These are phyloP conservation scores for Solanum rostratum DNA, from an alignment of 257 asterid species.

Conservation along the genomic window DNA sequence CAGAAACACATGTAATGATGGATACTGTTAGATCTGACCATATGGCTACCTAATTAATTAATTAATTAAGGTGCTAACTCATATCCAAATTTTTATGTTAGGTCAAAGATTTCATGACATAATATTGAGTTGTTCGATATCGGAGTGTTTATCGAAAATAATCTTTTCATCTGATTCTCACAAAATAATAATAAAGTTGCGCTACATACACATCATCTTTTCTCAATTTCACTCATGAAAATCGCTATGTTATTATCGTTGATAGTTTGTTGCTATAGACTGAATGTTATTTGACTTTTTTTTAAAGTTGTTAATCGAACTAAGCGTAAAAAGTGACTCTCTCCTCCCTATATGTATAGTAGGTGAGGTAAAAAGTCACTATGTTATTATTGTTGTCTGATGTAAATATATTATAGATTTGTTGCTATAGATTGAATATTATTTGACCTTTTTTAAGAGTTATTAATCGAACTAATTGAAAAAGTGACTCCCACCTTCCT, in stretches of 20 bases:
- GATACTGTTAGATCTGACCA: neutral
- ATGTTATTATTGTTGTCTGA: too few species aligned
- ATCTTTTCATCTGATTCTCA: neutral
- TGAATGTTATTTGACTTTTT: neutral
- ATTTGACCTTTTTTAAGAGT: neutral
- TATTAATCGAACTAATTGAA: too few species aligned
- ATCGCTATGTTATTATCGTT: neutral
- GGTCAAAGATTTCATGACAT: neutral
- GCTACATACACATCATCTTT: rapidly evolving
- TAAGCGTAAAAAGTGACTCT: too few species aligned
- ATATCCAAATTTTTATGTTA: neutral
- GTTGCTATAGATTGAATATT: neutral
- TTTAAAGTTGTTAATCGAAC: too few species aligned
- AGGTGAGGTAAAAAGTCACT: too few species aligned
- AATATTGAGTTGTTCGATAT: neutral
- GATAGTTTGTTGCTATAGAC: neutral
- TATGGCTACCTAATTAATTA: neutral
- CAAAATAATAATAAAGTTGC: neutral
- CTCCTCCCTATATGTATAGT: too few species aligned
- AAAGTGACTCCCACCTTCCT: too few species aligned
- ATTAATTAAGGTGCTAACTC: neutral
- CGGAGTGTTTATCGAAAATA: neutral
- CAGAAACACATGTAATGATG: neutral
- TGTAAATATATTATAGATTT: too few species aligned
- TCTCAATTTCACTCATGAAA: neutral